These are phyloP conservation scores for Begonia masoniana DNA, from an alignment of 306 rosid species.

Conservation along the genomic window DNA sequence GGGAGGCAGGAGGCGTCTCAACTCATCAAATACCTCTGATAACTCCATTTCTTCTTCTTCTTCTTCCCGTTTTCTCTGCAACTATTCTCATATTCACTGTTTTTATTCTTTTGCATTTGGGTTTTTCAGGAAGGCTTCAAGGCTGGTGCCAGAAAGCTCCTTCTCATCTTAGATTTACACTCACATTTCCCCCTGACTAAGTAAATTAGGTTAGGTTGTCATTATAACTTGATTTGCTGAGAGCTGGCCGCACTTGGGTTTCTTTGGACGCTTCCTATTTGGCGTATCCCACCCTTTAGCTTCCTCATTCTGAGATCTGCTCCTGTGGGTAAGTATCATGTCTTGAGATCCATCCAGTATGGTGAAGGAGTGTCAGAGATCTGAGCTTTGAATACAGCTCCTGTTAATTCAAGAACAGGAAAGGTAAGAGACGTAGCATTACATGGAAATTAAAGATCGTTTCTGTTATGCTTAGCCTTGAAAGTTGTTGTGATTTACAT, in stretches of 20 bases:
- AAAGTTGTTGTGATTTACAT: too few relatives aligned
- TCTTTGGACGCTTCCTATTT: background rate
- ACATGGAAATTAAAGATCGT: too few relatives aligned
- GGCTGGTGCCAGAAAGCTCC: background rate
- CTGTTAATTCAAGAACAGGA: too few relatives aligned
- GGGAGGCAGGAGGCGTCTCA: background rate
- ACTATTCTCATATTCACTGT: background rate
- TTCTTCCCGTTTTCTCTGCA: background rate
- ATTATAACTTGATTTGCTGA: background rate
- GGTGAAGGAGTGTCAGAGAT: background rate
- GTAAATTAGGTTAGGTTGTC: background rate
- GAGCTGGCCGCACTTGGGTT: background rate
- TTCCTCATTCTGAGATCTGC: background rate
- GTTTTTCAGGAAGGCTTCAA: background rate
- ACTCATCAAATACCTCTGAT: background rate
- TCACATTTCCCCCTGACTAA: background rate
- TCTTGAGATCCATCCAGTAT: background rate
- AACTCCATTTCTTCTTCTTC: constrained; percentile 1
- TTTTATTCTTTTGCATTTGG: background rate
- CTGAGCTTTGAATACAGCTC: background rate
- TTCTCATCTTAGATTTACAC: background rate
- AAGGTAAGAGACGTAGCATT: too few relatives aligned
- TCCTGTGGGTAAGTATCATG: background rate
- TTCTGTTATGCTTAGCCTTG: too few relatives aligned
- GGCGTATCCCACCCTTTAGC: too few relatives aligned